Evolutionary conservation across 192 early-diverging fungal genomes (phyloP), one percentile per base, ranked within the genome.

Genomic region (Coemansia sp.): DNA sequence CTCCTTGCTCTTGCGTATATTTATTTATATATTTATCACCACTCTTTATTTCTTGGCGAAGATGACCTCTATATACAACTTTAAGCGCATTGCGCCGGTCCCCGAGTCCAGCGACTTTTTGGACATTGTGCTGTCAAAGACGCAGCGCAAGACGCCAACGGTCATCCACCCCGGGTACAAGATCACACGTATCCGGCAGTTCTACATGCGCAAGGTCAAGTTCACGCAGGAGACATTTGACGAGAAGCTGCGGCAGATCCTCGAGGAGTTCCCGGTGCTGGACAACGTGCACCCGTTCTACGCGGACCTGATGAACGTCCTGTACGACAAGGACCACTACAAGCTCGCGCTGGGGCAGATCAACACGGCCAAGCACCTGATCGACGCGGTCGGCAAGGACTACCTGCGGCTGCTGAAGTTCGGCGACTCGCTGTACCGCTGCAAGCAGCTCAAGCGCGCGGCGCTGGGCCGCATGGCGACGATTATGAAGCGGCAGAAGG

Each of bases 251-350:
- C 90, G 92, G 69, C 87, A 90, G 66, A 97, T 99, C 66, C 86
- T 99, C 24, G 89, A 89, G 29, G 97, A 98, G 77, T 99, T 99
- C 74, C 98, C 98, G 5, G 97, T 98, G 76, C 89, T 99, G 38
- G 98, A 99, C 92, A 99, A 76, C 86, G 97, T 99, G 77, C 98
- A 99, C 76, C 98, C 98, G 46, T 99, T 99, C 86, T 99, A 99
- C 82, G 89, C 98, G 16, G 98, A 99, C 80, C 86, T 99, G 73
- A 98, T 99, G 96, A 99, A 99, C 87, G 97, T 99, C 36, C 90
- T 99, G 65, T 99, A 99, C 87, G 98, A 99, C 88, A 94, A 94
- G 85, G 98, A 99, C 81, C 98, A 99, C 87, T 99, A 99, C 87
- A 99, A 99, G 86, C 90, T 99, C 49, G 98, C 98, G 42, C 88